Base-by-base conservation (phyloP, 225 moss, liverwort and hornwort species). In the Lunularia cruciata region DNA sequence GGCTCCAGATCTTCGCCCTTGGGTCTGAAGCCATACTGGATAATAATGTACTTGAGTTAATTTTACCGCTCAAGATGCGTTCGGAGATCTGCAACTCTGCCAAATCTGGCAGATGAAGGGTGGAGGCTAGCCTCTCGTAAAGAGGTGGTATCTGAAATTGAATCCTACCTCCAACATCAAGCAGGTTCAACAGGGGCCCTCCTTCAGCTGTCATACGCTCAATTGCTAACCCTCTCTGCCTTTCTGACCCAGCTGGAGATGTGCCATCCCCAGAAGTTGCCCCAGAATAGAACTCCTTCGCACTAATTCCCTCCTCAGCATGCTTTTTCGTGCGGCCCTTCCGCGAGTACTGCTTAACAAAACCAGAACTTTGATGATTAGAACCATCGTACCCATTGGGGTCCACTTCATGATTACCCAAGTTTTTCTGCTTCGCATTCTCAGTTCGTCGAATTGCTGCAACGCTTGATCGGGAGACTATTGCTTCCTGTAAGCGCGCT, bases 21-120 rank as follows among this genome's bases (percentile, higher is more conserved):
- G 92, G 89, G 53, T 92, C 92, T 25, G 90, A 66, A 78, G 86
- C 92, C 81, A 98, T 83, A 54, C 85, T 79, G 47, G 96, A 86
- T 42, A 89, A 78, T 34, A 90, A 84, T 13, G 88, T 88, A 31
- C 85, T 87, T 39, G 89, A 87, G 68, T 87, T 90, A 8, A 87
- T 84, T 58, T 81, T 83, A 54, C 87, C 90, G 56, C 79, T 82
- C 15, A 84, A 77, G 23, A 88, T 80, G 48, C 77, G 89, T 74
- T 92, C 92, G 51, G 87, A 84, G 45, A 85, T 84, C 68, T 89
- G 87, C 49, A 86, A 63, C 23, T 79, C 83, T 65, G 80, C 76
- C 78, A 84, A 90, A 51, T 87, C 76, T 60, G 92, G 92, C 49
- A 96, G 74, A 61, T 66, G 72, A 26, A 89, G 81, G 16, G 79